phyloP scores from a whole-genome alignment of 208 protist genomes.

The Leishmania amazonensis region DNA sequence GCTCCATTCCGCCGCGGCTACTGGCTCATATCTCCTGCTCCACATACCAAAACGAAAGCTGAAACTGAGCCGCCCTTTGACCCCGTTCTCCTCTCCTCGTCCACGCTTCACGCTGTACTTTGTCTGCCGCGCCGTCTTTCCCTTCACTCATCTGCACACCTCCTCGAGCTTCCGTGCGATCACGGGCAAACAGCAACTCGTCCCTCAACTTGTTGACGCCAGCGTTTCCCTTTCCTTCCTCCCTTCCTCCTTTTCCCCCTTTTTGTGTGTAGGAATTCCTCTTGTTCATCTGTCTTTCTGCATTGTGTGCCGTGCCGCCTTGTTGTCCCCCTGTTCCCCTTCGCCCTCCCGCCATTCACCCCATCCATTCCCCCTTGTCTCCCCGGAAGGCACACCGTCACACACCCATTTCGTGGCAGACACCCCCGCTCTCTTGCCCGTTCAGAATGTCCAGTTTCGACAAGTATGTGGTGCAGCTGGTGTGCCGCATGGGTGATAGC shows the following conservation, averaged over 20 bases:
- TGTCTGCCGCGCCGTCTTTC: background rate
- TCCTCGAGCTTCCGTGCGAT: background rate
- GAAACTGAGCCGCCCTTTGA: background rate
- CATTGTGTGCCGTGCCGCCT: background rate
- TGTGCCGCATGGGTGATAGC: conserved; percentile 31
- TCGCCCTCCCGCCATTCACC: background rate
- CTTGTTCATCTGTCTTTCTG: background rate
- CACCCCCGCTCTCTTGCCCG: background rate
- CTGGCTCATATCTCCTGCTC: background rate
- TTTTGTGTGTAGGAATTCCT: background rate
- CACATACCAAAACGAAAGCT: background rate
- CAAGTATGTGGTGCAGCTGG: conserved; percentile 60
- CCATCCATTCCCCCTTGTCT: background rate
- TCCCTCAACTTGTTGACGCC: background rate
- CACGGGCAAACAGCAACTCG: background rate
- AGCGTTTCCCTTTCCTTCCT: background rate
- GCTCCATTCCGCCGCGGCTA: background rate
- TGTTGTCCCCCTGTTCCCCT: background rate
- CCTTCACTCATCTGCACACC: background rate
- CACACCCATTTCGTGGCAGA: background rate
- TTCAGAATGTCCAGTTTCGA: conserved; percentile 73
- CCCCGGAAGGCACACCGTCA: background rate
- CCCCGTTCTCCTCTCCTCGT: background rate
- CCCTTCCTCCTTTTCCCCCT: too few species aligned
- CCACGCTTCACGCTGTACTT: background rate